A percentile compares a stretch with the other conserved stretches of the same genome.
phyloP scores from a whole-genome alignment of 2,329 filamentous ascomycete species.

The Chaetomium sp. region DNA sequence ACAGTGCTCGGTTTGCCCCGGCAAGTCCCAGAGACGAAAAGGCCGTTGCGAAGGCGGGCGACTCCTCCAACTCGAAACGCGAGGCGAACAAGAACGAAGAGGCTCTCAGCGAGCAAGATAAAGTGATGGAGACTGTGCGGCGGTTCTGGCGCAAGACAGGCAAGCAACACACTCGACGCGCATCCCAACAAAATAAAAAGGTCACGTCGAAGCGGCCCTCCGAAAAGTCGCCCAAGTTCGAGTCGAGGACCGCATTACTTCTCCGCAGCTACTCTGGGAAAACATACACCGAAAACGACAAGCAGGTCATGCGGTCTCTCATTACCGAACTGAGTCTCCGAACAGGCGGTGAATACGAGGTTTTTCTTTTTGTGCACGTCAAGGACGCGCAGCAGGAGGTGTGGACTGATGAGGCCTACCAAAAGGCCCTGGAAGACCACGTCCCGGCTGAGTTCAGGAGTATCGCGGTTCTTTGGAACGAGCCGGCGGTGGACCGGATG shows the following conservation, averaged over 20 bases:
- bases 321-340: slow-evolving; percentile 70
- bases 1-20: slow-evolving; percentile 56
- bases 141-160: slow-evolving; percentile 28
- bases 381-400: slow-evolving; percentile 52
- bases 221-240: slow-evolving; percentile 20
- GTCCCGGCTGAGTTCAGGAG: slow-evolving; percentile 46
- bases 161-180: slow-evolving; percentile 3
- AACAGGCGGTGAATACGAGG: slow-evolving; percentile 73
- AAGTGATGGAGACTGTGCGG: slow-evolving; percentile 6
- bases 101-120: not conserved
- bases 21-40: slow-evolving; percentile 36
- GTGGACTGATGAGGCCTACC: slow-evolving; percentile 53
- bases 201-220: not conserved
- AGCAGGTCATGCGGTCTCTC: slow-evolving; percentile 70
- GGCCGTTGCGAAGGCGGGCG: not conserved
- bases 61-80: slow-evolving; percentile 6
- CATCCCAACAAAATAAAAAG: not conserved
- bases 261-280: slow-evolving; percentile 71
- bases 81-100: not conserved
- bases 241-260: slow-evolving; percentile 63
- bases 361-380: slow-evolving; percentile 74
- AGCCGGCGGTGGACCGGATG: slow-evolving; percentile 64
- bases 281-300: slow-evolving; percentile 70
- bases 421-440: slow-evolving; percentile 46
- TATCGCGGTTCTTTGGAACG: slow-evolving; percentile 70